Evolutionary conservation across 1,284 basidiomycete genomes (phyloP).

Genomic region (Pisolithus thermaeus): DNA sequence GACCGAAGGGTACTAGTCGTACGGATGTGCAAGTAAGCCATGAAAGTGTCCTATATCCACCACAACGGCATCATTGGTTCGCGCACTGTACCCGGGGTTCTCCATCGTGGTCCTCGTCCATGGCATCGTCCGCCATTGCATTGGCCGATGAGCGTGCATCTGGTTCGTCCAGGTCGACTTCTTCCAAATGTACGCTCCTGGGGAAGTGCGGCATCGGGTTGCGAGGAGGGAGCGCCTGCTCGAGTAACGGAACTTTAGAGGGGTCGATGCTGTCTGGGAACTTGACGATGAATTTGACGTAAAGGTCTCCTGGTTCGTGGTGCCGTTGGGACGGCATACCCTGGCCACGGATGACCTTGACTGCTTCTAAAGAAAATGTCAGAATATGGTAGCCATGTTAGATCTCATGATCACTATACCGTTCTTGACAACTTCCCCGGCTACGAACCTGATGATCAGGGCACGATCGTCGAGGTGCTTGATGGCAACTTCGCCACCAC

Average conservation of each 20-base stretch:
- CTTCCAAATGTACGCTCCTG: constrained; percentile 73
- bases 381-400: constrained; percentile 5
- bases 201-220: constrained; percentile 63
- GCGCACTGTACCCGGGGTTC: constrained; percentile 81
- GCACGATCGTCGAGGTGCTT: constrained; percentile 93
- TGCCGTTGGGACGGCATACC: constrained; percentile 99
- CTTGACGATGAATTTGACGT: constrained; percentile 80
- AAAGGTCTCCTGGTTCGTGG: constrained; percentile 95
- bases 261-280: constrained; percentile 87
- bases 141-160: constrained; percentile 70
- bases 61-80: constrained; percentile 53
- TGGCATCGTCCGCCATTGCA: constrained; percentile 54
- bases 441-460: constrained; percentile 78
- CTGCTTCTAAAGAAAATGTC: constrained; percentile 49
- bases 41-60: constrained; percentile 11
- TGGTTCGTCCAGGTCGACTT: constrained; percentile 80
- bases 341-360: constrained; percentile 91
- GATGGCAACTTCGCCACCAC: constrained; percentile 87
- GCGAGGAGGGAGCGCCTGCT: constrained; percentile 84
- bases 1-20: constrained; percentile 17
- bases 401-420: constrained; percentile 44
- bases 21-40: constrained; percentile 10
- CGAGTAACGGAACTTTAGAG: constrained; percentile 68
- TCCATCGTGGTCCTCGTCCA: constrained; percentile 81
- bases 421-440: constrained; percentile 93